A percentile compares a stretch with the other conserved stretches of the same genome.
These are phyloP conservation scores for Ogataea methylovora DNA, from an alignment of 805 yeast species.

Conservation along the genomic window DNA sequence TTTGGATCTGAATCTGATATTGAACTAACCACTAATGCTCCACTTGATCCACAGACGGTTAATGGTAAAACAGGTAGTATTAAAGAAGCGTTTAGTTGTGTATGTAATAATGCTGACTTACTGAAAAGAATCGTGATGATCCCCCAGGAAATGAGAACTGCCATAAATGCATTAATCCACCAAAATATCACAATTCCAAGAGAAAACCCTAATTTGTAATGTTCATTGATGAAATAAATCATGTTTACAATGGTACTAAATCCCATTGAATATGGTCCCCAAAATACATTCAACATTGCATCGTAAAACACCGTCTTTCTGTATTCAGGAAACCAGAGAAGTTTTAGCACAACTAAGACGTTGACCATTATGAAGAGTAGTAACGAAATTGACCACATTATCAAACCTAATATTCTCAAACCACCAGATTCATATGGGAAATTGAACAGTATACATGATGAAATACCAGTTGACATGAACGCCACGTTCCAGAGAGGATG, in stretches of 20 bases:
- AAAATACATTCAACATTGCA: constrained; percentile 45
- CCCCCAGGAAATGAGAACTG: constrained; percentile 53
- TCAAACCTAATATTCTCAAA: constrained; percentile 15
- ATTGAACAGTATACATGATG: constrained; percentile 45
- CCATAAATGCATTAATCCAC: constrained; percentile 56
- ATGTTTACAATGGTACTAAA: constrained; percentile 55
- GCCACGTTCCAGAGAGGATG: constrained; percentile 60
- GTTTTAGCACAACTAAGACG: constrained; percentile 28
- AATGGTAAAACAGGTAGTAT: constrained; percentile 73
- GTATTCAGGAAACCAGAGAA: constrained; percentile 20
- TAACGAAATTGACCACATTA: constrained; percentile 46
- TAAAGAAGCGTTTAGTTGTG: constrained; percentile 44
- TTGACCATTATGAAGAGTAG: constrained; percentile 36
- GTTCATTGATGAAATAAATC: constrained; percentile 34
- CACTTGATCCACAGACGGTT: constrained; percentile 64
- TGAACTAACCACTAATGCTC: constrained; percentile 41
- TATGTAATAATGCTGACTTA: constrained; percentile 23
- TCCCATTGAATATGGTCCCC: constrained; percentile 84
- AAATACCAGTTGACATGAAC: constrained; percentile 77
- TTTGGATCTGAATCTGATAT: constrained; percentile 29
- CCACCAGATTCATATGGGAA: constrained; percentile 38
- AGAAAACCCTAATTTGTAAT: constrained; percentile 21
- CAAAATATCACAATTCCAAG: constrained; percentile 46
- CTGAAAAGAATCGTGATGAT: constrained; percentile 42
- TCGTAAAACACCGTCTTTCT: constrained; percentile 25